Evolutionary conservation across 208 protist genomes (phyloP).

Genomic region (Acanthamoeba divionensis): DNA sequence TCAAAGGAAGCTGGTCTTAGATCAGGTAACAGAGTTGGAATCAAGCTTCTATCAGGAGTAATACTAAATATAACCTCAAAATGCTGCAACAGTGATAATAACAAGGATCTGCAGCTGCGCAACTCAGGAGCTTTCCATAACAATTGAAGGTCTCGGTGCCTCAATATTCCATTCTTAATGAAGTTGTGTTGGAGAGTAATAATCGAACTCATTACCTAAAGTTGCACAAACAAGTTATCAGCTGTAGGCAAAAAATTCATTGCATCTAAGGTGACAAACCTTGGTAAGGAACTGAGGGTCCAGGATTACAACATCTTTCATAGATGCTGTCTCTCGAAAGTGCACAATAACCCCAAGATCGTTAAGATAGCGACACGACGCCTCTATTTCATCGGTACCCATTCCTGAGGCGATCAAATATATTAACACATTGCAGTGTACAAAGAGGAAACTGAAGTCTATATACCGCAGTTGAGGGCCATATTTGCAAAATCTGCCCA

Average conservation of each 20-base stretch:
- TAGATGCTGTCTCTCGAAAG: not conserved
- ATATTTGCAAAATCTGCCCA: not conserved
- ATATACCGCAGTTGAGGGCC: not conserved
- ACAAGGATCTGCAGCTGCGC: not conserved
- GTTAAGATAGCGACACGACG: not conserved
- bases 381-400: not conserved
- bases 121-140: constrained; percentile 45
- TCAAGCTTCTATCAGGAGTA: not conserved
- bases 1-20: not conserved
- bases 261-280: not conserved
- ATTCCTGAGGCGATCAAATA: not conserved
- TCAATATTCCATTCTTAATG: not conserved
- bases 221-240: not conserved
- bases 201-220: not conserved
- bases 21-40: not conserved
- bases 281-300: not conserved
- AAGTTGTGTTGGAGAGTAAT: constrained; percentile 57
- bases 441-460: not conserved
- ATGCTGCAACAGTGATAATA: constrained; percentile 17
- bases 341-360: constrained; percentile 21
- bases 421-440: not conserved
- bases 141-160: constrained; percentile 19
- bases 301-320: not conserved
- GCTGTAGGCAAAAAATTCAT: not conserved
- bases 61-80: constrained; percentile 33